Evolutionary conservation across 2,329 filamentous ascomycete species (phyloP).

Genomic region (Nothomitra cinnamomea): DNA sequence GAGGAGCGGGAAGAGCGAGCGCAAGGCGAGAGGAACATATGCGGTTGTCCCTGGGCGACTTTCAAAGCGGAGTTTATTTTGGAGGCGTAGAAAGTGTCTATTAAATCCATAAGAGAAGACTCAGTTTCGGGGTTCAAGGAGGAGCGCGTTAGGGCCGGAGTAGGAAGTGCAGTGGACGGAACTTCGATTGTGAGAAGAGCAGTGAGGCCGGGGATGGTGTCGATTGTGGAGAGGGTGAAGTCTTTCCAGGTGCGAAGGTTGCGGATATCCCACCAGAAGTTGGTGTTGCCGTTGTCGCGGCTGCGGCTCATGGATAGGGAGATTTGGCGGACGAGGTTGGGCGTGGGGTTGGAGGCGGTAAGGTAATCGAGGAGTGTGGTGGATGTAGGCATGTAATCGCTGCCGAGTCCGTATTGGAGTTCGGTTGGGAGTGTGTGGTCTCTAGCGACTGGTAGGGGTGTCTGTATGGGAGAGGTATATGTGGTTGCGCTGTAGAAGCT

Average conservation of each 20-base stretch:
- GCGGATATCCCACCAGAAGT: constrained; percentile 94
- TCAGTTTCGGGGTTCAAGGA: constrained; percentile 64
- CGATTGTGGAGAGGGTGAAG: constrained; percentile 58
- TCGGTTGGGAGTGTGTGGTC: constrained; percentile 23
- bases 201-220: constrained; percentile 54
- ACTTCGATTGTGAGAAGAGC: constrained; percentile 56
- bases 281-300: constrained; percentile 36
- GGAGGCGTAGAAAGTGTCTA: constrained; percentile 52
- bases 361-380: constrained; percentile 68
- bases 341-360: constrained; percentile 61
- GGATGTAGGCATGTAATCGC: constrained; percentile 19
- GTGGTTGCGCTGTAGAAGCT: constrained; percentile 22
- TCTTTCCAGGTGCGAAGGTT: constrained; percentile 69
- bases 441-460: constrained; percentile 4
- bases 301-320: constrained; percentile 46
- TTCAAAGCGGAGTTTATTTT: constrained; percentile 75
- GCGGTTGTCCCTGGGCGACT: constrained; percentile 52
- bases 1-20: constrained; percentile 14
- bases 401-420: constrained; percentile 24
- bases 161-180: constrained; percentile 41
- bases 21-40: constrained; percentile 21
- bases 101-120: constrained; percentile 33
- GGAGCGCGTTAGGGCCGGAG: constrained; percentile 30
- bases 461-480: constrained; percentile 10
- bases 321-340: constrained; percentile 64